Base-by-base conservation (phyloP, 1,284 basidiomycete genomes). In the Stygiomarasmius scandens region DNA sequence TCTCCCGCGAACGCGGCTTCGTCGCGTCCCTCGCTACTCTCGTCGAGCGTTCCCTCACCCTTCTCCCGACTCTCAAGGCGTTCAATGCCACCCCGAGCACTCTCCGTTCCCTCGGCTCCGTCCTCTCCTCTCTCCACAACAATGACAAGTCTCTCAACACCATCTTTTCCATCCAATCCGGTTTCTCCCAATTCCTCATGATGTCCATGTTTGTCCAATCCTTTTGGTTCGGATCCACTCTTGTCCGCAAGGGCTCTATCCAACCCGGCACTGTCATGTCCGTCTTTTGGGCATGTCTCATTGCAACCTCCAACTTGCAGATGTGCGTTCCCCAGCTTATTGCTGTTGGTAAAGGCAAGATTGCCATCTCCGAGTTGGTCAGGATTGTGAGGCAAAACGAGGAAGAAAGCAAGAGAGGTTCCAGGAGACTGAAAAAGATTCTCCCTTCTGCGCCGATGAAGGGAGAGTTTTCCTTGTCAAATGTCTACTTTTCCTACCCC, bases 181-280 rank as follows among this genome's bases (percentile, higher is more conserved):
- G 86, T 24, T 60, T 87, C 3, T 83, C 82, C 10, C 92, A 95
- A 67, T 91, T 94, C 69, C 78, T 92, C 50, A 84, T 90, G 61
- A 89, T 96, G 78, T 82, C 85, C 34, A 98, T 97, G 86, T 98
- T 98, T 74, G 93, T 98, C 10, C 91, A 95, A 67, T 95, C 92
- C 1, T 98, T 98, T 74, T 98, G 95, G 93, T 98, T 91, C 70
- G 97, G 96, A 12, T 84, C 90, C 2, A 89, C 91, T 67, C 83
- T 98, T 53, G 93, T 99, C 12, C 77, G 86, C 23, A 80, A 87
- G 19, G 90, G 90, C 3, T 84, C 81, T 58, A 79, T 86, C 52
- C 77, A 76, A 1, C 78, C 90, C 0, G 93, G 92, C 3, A 83
- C 89, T 50, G 92, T 98, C 62, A 95, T 96, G 87, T 89, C 92